Conservation (phyloP, 179 eudicot genomes). For the Vitellaria paradoxa region DNA sequence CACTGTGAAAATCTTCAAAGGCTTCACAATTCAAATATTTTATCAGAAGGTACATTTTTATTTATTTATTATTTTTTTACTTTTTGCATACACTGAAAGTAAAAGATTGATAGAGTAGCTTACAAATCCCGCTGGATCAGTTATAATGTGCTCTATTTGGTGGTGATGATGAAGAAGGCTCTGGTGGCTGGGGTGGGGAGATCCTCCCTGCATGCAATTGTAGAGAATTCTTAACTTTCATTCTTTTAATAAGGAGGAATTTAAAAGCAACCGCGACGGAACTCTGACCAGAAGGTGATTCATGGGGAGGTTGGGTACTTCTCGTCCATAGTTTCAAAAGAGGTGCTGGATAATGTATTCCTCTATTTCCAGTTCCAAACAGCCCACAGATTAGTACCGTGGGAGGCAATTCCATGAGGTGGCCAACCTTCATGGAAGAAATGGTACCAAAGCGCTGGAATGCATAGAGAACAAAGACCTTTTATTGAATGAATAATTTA, state of each 20-base stretch:
- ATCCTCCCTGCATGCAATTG: constrained; percentile 44
- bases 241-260: background rate
- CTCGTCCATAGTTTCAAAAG: constrained; percentile 69
- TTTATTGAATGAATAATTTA: background rate
- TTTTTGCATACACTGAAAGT: background rate
- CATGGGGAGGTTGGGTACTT: constrained; percentile 50
- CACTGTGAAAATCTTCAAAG: constrained; percentile 47
- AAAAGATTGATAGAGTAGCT: constrained; percentile 20
- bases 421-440: constrained; percentile 49
- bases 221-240: constrained; percentile 5
- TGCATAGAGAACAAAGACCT: background rate
- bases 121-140: constrained; percentile 52
- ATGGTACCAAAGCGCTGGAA: constrained; percentile 23
- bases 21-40: constrained; percentile 38
- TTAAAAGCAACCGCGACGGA: constrained; percentile 1
- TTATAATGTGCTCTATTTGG: constrained; percentile 34
- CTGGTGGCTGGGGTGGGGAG: constrained; percentile 51
- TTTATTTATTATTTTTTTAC: background rate
- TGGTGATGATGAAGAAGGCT: constrained; percentile 58
- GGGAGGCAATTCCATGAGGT: constrained; percentile 77
- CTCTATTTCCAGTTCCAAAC: constrained; percentile 30
- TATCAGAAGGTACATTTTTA: constrained; percentile 6
- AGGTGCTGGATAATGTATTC: constrained; percentile 61
- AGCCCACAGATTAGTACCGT: constrained; percentile 51
- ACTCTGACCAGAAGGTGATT: constrained; percentile 75